These are phyloP conservation scores for Orbilia ellipsospora DNA, from an alignment of 2,329 filamentous ascomycete genomes.

Conservation along the genomic window DNA sequence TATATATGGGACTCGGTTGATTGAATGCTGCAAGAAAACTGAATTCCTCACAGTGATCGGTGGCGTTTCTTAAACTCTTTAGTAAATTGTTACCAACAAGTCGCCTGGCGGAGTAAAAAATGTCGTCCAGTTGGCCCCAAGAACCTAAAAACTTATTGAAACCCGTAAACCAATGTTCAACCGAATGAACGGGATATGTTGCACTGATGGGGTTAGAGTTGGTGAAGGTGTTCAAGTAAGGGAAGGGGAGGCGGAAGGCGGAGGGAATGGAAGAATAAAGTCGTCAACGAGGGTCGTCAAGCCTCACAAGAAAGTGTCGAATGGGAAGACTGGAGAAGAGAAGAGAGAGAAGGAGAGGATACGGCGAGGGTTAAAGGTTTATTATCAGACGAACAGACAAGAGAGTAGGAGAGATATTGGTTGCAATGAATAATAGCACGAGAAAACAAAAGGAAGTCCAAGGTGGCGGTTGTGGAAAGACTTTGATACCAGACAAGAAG, in stretches of 20 bases:
- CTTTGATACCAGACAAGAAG: constrained; percentile 46
- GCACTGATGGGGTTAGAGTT: constrained; percentile 2
- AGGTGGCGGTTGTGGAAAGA: constrained; percentile 55
- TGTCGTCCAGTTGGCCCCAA: constrained; percentile 28
- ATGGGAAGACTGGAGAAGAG: constrained; percentile 29
- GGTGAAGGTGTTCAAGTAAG: constrained; percentile 20
- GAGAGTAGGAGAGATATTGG: constrained; percentile 11
- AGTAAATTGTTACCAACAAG: too few relatives aligned
- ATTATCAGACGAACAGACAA: constrained; percentile 54
- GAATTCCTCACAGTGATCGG: constrained; percentile 53
- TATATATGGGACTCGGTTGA: constrained; percentile 31
- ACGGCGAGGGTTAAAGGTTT: constrained; percentile 53
- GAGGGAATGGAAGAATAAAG: constrained; percentile 27
- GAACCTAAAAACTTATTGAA: constrained; percentile 36
- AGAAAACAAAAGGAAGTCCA: constrained; percentile 31
- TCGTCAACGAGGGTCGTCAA: constrained; percentile 56
- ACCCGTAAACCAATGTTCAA: constrained; percentile 48
- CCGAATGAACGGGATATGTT: constrained; percentile 15
- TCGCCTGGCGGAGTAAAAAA: neutral
- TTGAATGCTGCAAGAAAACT: constrained; percentile 51
- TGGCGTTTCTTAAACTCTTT: constrained; percentile 7
- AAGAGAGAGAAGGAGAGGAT: constrained; percentile 21
- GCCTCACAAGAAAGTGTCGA: constrained; percentile 49
- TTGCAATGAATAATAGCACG: constrained; percentile 4
- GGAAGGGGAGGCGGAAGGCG: constrained; percentile 22